Evolutionary conservation across 192 early-diverging fungal species (phyloP).

Genomic region (Lunasporangiospora selenospora): DNA sequence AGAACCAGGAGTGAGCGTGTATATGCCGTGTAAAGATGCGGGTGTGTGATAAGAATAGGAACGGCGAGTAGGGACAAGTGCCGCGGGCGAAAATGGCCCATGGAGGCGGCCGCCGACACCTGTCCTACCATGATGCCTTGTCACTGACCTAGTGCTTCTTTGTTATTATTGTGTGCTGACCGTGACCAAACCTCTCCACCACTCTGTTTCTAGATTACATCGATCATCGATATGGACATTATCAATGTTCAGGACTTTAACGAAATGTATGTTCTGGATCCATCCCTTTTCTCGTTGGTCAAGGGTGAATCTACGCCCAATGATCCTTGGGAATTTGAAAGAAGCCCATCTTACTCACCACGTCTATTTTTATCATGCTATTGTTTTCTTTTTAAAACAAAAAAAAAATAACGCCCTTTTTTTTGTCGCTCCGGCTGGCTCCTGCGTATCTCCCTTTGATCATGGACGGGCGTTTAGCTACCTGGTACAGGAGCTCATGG

Average conservation of each 20-base stretch:
- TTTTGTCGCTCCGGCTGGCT: not conserved
- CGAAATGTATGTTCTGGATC: conserved; percentile 70
- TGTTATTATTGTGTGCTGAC: not conserved
- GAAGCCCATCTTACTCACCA: not conserved
- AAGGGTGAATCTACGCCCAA: not conserved
- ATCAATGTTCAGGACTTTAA: conserved; percentile 87
- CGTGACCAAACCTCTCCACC: conserved; percentile 3
- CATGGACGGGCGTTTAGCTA: conserved; percentile 53
- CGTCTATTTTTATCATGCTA: conserved; percentile 8
- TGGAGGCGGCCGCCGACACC: too few relatives aligned
- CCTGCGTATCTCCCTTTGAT: conserved; percentile 3
- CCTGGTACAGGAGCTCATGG: conserved; percentile 98
- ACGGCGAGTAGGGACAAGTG: too few relatives aligned
- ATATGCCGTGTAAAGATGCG: too few relatives aligned
- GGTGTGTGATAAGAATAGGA: too few relatives aligned
- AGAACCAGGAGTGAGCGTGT: too few relatives aligned
- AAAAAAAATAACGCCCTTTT: not conserved
- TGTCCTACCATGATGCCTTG: too few relatives aligned
- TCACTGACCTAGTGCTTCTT: too few relatives aligned
- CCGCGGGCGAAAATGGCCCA: too few relatives aligned
- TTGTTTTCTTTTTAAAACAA: conserved; percentile 5
- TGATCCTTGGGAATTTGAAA: conserved; percentile 1
- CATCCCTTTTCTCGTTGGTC: not conserved
- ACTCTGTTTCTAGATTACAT: conserved; percentile 72
- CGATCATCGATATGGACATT: conserved; percentile 89